These are phyloP conservation scores for Cordyceps cateniannulata DNA, from an alignment of 2,329 filamentous ascomycete genomes.

Conservation along the genomic window DNA sequence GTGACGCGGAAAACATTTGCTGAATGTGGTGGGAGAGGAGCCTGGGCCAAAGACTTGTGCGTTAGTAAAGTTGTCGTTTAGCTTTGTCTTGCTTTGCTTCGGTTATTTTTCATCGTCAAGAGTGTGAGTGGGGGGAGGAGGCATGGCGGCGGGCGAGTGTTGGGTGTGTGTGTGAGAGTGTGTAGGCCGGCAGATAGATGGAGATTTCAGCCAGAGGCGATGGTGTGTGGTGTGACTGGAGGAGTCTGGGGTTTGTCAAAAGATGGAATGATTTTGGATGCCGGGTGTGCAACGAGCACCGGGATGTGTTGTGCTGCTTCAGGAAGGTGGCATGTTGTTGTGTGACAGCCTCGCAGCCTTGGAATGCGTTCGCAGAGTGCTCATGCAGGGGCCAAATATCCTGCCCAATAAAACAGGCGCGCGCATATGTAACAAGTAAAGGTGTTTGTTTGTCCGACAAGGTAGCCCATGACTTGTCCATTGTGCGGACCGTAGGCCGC, in stretches of 20 bases:
- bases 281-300: neutral
- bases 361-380: neutral
- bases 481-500: neutral
- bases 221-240: neutral
- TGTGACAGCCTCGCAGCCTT: neutral
- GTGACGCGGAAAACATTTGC: constrained; percentile 54
- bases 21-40: constrained; percentile 52
- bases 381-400: neutral
- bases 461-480: neutral
- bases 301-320: neutral
- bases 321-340: neutral
- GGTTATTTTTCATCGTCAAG: neutral
- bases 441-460: neutral
- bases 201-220: neutral
- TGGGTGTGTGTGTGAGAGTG: neutral
- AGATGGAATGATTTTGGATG: neutral
- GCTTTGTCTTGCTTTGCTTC: constrained; percentile 9
- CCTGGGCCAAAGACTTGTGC: constrained; percentile 33
- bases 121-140: neutral
- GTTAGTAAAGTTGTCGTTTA: no score
- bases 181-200: neutral
- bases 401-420: neutral
- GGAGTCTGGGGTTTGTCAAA: neutral
- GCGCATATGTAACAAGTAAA: neutral
- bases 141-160: neutral